phyloP scores from a whole-genome alignment of 2,329 filamentous ascomycete genomes.

The Pseudogymnoascus sp. region DNA sequence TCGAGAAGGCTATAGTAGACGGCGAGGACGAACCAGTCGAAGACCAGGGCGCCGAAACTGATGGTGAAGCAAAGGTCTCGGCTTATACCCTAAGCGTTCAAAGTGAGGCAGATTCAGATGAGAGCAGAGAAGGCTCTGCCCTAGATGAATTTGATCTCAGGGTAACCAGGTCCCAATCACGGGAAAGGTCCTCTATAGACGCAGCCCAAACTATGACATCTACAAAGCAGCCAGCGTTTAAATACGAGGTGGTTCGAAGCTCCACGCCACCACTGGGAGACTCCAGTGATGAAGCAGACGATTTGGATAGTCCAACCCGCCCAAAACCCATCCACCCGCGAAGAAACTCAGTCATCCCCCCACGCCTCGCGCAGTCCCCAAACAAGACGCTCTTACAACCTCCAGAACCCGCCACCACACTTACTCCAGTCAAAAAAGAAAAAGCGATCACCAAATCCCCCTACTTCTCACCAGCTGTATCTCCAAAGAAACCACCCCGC shows the following conservation, averaged over 20 bases:
- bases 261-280: neutral
- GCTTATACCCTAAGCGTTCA: neutral
- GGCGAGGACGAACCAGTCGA: neutral
- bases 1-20: neutral
- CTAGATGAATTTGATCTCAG: neutral
- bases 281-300: neutral
- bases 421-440: neutral
- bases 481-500: conserved; percentile 1
- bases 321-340: neutral
- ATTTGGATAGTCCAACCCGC: neutral
- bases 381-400: neutral
- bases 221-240: neutral
- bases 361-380: neutral
- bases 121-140: neutral
- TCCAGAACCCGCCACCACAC: neutral
- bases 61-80: neutral
- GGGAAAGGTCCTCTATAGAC: neutral
- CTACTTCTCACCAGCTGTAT: conserved; percentile 19
- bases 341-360: neutral
- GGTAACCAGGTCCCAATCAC: neutral
- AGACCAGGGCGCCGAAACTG: neutral
- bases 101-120: neutral
- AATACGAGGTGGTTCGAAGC: neutral
- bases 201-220: neutral
- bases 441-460: conserved; percentile 21